Evolutionary conservation across 2,329 filamentous ascomycete genomes (phyloP).

Genomic region (Xylaria multiplex): DNA sequence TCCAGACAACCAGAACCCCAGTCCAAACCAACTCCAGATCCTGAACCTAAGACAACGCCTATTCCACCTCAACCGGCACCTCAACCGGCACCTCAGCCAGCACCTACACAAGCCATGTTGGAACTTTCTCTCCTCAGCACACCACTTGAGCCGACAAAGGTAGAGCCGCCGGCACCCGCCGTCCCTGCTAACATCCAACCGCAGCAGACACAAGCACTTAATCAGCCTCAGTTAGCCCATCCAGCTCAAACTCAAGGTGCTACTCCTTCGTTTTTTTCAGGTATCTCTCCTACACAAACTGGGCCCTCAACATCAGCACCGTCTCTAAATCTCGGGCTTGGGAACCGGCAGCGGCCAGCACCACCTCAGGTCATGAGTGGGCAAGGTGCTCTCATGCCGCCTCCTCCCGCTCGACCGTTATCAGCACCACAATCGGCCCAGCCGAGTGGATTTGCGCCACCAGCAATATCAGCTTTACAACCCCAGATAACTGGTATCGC

Average conservation of each 20-base stretch:
- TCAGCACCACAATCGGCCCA: conserved; percentile 88
- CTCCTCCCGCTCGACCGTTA: conserved; percentile 80
- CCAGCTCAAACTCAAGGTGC: conserved; percentile 62
- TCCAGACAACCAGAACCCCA: conserved; percentile 65
- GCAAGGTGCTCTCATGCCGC: conserved; percentile 74
- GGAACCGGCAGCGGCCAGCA: conserved; percentile 73
- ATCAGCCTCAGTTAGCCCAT: conserved; percentile 51
- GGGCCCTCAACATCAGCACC: conserved; percentile 56
- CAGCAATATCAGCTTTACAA: conserved; percentile 69
- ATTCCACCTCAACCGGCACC: conserved; percentile 45
- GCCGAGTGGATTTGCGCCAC: conserved; percentile 76
- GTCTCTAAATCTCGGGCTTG: conserved; percentile 57
- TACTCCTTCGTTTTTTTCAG: conserved; percentile 67
- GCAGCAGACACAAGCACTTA: conserved; percentile 48
- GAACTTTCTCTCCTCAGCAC: conserved; percentile 65
- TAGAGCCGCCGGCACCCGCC: conserved; percentile 47
- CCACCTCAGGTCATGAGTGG: conserved; percentile 71
- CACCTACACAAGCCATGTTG: conserved; percentile 56
- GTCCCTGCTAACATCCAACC: conserved; percentile 49
- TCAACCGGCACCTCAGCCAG: conserved; percentile 44
- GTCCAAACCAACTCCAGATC: conserved; percentile 65
- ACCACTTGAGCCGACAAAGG: conserved; percentile 63
- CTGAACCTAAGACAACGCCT: conserved; percentile 60
- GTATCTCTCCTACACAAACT: conserved; percentile 49
- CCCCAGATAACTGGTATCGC: conserved; percentile 87